These are phyloP conservation scores for Exophiala xenobiotica DNA, from an alignment of 2,329 filamentous ascomycete genomes.

Conservation along the genomic window DNA sequence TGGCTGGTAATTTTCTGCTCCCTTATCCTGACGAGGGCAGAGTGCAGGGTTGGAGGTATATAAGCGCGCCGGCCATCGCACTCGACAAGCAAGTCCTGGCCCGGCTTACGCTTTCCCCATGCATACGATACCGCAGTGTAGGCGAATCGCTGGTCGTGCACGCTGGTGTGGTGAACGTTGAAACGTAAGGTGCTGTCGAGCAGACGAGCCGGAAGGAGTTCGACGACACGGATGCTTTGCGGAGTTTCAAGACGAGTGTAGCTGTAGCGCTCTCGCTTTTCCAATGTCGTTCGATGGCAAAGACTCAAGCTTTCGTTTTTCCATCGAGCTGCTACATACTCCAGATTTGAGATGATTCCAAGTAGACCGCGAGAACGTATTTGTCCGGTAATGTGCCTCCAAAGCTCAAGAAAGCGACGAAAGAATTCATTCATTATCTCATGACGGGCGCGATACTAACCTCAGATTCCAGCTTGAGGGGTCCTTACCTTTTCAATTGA, in stretches of 20 bases:
- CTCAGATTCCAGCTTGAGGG: background rate
- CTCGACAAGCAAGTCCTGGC: background rate
- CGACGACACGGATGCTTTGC: constrained; percentile 11
- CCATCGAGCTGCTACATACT: too few relatives aligned
- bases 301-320: too few relatives aligned
- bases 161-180: constrained; percentile 4
- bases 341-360: too few relatives aligned
- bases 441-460: background rate
- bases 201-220: constrained; percentile 3
- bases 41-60: constrained; percentile 12
- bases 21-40: constrained; percentile 9
- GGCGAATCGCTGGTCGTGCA: background rate
- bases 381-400: too few relatives aligned
- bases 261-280: background rate
- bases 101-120: constrained; percentile 5
- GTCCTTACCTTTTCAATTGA: background rate
- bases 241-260: constrained; percentile 4
- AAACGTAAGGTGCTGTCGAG: background rate
- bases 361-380: too few relatives aligned
- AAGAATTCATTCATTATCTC: background rate
- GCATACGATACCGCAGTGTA: constrained; percentile 19
- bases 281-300: too few relatives aligned
- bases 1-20: background rate
- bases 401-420: background rate
- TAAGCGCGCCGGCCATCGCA: constrained; percentile 6